These are phyloP conservation scores for Lentinus tigrinus DNA, from an alignment of 768 basidiomycete genomes.

Conservation along the genomic window DNA sequence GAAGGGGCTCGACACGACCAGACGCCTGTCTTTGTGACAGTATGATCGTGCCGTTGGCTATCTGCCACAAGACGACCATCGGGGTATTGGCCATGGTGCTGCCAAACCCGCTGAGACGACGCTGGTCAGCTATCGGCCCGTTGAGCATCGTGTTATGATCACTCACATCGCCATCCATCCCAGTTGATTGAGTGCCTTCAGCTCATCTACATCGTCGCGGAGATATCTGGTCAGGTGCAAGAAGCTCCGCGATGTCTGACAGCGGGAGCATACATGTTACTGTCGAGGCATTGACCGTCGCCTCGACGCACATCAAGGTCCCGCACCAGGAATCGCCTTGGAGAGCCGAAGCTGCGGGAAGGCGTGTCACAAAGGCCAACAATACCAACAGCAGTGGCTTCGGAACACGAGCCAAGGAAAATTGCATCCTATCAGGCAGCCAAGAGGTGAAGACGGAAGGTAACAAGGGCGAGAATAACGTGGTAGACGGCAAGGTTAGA, in stretches of 20 bases:
- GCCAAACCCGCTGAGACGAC: slow-evolving; percentile 43
- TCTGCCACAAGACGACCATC: slow-evolving; percentile 58
- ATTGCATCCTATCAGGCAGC: slow-evolving; percentile 1
- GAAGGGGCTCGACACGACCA: slow-evolving; percentile 46
- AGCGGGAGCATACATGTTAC: slow-evolving; percentile 42
- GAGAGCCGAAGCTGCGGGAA: slow-evolving; percentile 29
- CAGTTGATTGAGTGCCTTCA: slow-evolving; percentile 40
- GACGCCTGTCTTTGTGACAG: slow-evolving; percentile 56
- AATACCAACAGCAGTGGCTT: slow-evolving; percentile 4
- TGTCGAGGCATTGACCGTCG: slow-evolving; percentile 39
- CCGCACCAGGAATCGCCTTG: slow-evolving; percentile 47
- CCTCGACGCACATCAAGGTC: slow-evolving; percentile 46
- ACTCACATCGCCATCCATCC: slow-evolving; percentile 55
- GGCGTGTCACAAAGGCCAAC: slow-evolving; percentile 9
- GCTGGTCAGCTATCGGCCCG: background rate
- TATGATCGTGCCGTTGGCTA: slow-evolving; percentile 50
- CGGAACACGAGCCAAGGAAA: slow-evolving; percentile 8
- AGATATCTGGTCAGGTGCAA: background rate
- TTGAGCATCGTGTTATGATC: slow-evolving; percentile 21
- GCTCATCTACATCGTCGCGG: slow-evolving; percentile 36
- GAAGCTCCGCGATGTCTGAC: background rate
- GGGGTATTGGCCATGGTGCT: slow-evolving; percentile 45
- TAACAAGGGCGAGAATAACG: background rate
- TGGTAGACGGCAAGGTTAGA: background rate
- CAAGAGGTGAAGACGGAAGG: background rate